Evolutionary conservation across 768 basidiomycete genomes (phyloP).

Genomic region (Phlebiopsis gigantea): DNA sequence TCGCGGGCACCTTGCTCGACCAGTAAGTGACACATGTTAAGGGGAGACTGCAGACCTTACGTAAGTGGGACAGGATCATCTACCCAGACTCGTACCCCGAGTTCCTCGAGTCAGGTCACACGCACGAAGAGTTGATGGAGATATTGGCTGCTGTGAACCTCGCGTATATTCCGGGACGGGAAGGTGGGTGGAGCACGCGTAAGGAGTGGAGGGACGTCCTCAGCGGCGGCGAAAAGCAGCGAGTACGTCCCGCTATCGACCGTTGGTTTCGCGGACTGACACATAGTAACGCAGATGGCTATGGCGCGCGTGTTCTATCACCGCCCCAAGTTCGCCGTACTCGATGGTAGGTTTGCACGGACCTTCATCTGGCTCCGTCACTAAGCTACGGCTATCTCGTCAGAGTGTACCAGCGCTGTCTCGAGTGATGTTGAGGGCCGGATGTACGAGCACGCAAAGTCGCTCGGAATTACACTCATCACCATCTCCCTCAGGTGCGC

Average conservation of each 20-base stretch:
- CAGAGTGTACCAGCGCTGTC: constrained; percentile 93
- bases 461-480: constrained; percentile 84
- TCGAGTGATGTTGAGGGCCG: constrained; percentile 93
- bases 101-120: constrained; percentile 54
- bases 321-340: constrained; percentile 71
- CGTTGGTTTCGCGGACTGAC: not conserved
- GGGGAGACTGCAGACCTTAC: not conserved
- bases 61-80: constrained; percentile 47
- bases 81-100: constrained; percentile 85
- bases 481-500: constrained; percentile 83
- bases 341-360: constrained; percentile 63
- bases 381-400: not conserved
- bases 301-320: constrained; percentile 94
- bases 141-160: constrained; percentile 82
- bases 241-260: constrained; percentile 23
- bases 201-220: constrained; percentile 97
- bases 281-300: constrained; percentile 54
- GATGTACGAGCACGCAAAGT: constrained; percentile 93
- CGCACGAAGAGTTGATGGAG: constrained; percentile 61
- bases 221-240: constrained; percentile 95
- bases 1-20: constrained; percentile 79
- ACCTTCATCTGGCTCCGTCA: constrained; percentile 7
- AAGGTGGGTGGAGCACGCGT: constrained; percentile 80
- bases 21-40: constrained; percentile 41
- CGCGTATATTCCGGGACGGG: constrained; percentile 60